phyloP scores from a whole-genome alignment of 345 rosid genomes.

The Cardamine resedifolia region DNA sequence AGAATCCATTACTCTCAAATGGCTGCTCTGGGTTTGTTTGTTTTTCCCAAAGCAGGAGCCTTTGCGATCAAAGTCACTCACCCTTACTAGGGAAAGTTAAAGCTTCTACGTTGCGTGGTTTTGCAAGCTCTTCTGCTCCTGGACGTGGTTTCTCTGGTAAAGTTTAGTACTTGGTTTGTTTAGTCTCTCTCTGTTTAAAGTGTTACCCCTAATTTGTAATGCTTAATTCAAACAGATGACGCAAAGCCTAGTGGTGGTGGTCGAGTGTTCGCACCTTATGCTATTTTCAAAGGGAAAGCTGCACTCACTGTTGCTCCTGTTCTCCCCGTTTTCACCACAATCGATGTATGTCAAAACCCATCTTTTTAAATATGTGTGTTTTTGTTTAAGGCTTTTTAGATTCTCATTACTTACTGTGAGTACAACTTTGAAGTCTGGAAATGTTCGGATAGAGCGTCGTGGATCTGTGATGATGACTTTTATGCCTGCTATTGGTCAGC shows the following conservation, averaged over 20 bases:
- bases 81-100: constrained; percentile 28
- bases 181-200: neutral
- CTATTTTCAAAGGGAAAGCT: constrained; percentile 87
- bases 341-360: constrained; percentile 42
- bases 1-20: neutral
- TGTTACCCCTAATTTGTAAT: neutral
- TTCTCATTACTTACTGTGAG: constrained; percentile 10
- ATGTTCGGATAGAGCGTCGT: constrained; percentile 57
- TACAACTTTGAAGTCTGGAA: constrained; percentile 49
- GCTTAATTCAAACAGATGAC: constrained; percentile 23
- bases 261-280: constrained; percentile 70
- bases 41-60: constrained; percentile 40
- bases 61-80: constrained; percentile 32
- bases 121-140: constrained; percentile 42
- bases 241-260: constrained; percentile 42
- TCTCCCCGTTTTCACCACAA: constrained; percentile 62
- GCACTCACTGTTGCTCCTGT: constrained; percentile 73
- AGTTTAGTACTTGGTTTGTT: constrained; percentile 32
- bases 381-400: neutral
- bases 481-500: constrained; percentile 79
- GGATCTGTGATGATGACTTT: constrained; percentile 79
- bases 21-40: neutral
- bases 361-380: neutral
- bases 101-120: constrained; percentile 38
- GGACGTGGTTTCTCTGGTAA: constrained; percentile 37